Evolutionary conservation across 768 basidiomycete genomes (phyloP).

Genomic region (Auricularia cornea): DNA sequence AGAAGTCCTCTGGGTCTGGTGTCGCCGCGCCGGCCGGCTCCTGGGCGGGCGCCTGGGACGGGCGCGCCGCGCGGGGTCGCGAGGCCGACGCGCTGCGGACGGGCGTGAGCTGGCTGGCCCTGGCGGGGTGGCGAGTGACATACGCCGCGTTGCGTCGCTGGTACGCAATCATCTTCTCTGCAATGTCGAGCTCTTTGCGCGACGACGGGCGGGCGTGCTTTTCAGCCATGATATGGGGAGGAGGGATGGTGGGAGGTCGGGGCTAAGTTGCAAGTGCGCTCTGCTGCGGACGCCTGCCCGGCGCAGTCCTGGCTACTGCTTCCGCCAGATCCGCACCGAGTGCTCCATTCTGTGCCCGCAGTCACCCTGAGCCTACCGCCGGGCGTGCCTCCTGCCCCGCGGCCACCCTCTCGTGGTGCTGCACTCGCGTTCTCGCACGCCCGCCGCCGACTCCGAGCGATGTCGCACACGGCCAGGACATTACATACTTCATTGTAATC

Average conservation of each 20-base stretch:
- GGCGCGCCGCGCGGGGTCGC: slow-evolving; percentile 5
- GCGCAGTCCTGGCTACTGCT: too few species aligned
- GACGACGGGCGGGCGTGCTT: neutral
- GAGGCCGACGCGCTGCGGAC: slow-evolving; percentile 19
- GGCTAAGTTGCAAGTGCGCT: neutral
- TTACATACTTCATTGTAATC: too few species aligned
- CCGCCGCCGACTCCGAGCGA: too few species aligned
- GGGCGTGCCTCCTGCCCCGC: too few species aligned
- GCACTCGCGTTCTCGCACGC: too few species aligned
- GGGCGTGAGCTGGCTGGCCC: slow-evolving; percentile 21
- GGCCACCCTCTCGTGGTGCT: too few species aligned
- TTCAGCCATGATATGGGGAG: neutral
- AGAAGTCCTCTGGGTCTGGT: slow-evolving; percentile 61
- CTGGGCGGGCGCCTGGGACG: slow-evolving; percentile 24
- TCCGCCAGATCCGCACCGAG: too few species aligned
- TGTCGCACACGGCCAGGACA: too few species aligned
- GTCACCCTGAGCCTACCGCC: too few species aligned
- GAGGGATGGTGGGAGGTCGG: neutral
- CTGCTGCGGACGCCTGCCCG: neutral
- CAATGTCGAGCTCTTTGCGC: slow-evolving; percentile 30
- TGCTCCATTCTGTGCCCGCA: too few species aligned
- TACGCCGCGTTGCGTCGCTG: slow-evolving; percentile 58
- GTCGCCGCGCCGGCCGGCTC: slow-evolving; percentile 29
- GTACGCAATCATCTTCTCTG: slow-evolving; percentile 58
- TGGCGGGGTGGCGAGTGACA: slow-evolving; percentile 17